Evolutionary conservation across 306 rosid species (phyloP), one percentile per base, ranked within the genome.

Genomic region (Abrus precatorius): DNA sequence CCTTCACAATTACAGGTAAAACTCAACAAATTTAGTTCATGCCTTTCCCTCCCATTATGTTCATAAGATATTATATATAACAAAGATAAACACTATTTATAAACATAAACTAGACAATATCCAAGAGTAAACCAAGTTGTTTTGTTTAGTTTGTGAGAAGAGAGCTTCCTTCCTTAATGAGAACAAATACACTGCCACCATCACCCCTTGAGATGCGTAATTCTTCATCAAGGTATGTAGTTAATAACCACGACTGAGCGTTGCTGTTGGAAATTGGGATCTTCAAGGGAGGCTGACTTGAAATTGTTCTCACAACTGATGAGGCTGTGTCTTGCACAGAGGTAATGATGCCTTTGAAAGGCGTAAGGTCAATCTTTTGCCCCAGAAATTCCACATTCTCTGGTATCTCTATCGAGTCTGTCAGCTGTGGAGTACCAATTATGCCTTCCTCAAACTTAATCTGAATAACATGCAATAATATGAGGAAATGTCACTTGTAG

Each of bases 391-490:
- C 99, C 64, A 91, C 97, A 30, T 89, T 89, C 69, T 95, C 98
- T 3, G 99, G 99, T 74, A 95, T 67, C 84, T 75, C 99, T 62
- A 95, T 50, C 0, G 96, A 95, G 84, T 95, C 98, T 8, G 97
- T 95, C 61, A 95, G 83, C 62, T 95, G 98, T 20, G 99, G 99
- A 3, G 98, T 95, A 45, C 97, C 97, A 14, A 95, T 90, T 65
- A 95, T 64, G 14, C 99, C 99, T 88, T 93, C 93, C 9, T 91
- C 93, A 50, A 93, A 90, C 86, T 89, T 91, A 67, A 95, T 87
- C 98, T 93, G 89, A 56, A 89, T 2, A 59, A 30, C 32, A 34
- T 28, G 29, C 57, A 50, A 32, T 1, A 50, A 32, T 1, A 80
- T 63, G 44, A 30, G 5, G 60, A 54, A 30, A 8, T 6, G 36